Percentiles rank a stretch among this genome's conserved stretches.
These are phyloP conservation scores for Schwanniomyces sp. DNA, from an alignment of 805 yeast genomes.

Conservation along the genomic window DNA sequence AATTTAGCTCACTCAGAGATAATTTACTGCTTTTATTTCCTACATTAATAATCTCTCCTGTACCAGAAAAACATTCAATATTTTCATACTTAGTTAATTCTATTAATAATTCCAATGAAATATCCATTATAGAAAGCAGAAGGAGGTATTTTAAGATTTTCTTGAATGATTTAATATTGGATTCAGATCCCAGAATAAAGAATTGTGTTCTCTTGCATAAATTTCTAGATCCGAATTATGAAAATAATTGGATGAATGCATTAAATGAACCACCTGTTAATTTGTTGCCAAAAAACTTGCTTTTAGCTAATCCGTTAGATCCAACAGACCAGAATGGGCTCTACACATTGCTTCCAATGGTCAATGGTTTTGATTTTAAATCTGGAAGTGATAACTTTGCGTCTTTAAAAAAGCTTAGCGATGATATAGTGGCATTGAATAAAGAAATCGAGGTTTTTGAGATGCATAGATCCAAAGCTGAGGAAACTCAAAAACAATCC, in stretches of 20 bases:
- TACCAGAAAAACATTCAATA: constrained; percentile 48
- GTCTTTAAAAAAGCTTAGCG: constrained; percentile 32
- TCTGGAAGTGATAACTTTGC: constrained; percentile 29
- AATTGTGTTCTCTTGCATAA: constrained; percentile 41
- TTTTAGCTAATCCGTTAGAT: constrained; percentile 49
- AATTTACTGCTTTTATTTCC: constrained; percentile 38
- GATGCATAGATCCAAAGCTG: constrained; percentile 16
- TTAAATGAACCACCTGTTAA: constrained; percentile 47
- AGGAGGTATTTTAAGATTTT: constrained; percentile 46
- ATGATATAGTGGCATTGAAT: constrained; percentile 31
- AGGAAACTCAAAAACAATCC: neutral
- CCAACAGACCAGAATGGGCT: constrained; percentile 57
- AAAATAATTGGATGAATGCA: constrained; percentile 51
- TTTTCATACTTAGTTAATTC: constrained; percentile 41
- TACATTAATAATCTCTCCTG: constrained; percentile 41
- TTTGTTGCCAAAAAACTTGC: constrained; percentile 45
- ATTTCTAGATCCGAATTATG: constrained; percentile 52
- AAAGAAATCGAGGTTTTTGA: constrained; percentile 32
- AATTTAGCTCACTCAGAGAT: constrained; percentile 43
- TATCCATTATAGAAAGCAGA: constrained; percentile 46
- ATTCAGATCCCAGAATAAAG: constrained; percentile 27
- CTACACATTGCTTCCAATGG: constrained; percentile 47
- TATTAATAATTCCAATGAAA: constrained; percentile 36
- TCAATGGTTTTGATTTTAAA: constrained; percentile 37
- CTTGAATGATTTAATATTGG: constrained; percentile 37